phyloP scores from a whole-genome alignment of 345 rosid genomes.

The Salix udensis region DNA sequence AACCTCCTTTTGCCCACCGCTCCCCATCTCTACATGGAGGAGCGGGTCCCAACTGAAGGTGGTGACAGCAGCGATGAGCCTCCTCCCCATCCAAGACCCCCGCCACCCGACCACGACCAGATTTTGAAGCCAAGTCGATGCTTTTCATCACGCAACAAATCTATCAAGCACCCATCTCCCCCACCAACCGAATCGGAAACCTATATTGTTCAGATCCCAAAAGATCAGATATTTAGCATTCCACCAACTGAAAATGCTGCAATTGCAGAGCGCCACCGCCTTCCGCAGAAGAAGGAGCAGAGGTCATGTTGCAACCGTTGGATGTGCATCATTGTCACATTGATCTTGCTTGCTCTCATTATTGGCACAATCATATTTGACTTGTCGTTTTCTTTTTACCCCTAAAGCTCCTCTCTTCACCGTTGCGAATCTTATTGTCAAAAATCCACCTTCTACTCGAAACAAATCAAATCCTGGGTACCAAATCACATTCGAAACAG shows the following conservation, averaged over 20 bases:
- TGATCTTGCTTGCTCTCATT: slow-evolving; percentile 18
- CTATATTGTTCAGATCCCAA: slow-evolving; percentile 58
- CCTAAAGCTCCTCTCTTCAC: slow-evolving; percentile 26
- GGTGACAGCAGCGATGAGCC: not conserved
- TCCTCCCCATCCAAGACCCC: not conserved
- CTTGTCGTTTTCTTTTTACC: slow-evolving; percentile 8
- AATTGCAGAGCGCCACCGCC: slow-evolving; percentile 35
- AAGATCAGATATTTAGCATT: slow-evolving; percentile 59
- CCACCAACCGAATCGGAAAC: slow-evolving; percentile 21
- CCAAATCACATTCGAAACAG: slow-evolving; percentile 23
- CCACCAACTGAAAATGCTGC: slow-evolving; percentile 59
- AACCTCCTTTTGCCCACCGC: not conserved
- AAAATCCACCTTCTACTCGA: slow-evolving; percentile 3
- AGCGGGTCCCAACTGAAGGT: not conserved
- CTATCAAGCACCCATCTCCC: not conserved
- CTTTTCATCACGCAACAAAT: not conserved
- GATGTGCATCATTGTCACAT: slow-evolving; percentile 20
- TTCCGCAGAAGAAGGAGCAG: slow-evolving; percentile 13
- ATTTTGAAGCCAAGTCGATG: not conserved
- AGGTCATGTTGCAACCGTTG: slow-evolving; percentile 12
- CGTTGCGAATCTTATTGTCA: slow-evolving; percentile 10
- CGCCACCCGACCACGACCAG: not conserved
- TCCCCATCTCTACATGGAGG: slow-evolving; percentile 20
- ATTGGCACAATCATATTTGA: slow-evolving; percentile 15
- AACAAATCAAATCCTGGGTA: not conserved